Evolutionary conservation across 495 filamentous ascomycete genomes (phyloP), one percentile per base, ranked within the genome.

Genomic region (Usnea hakonensis): DNA sequence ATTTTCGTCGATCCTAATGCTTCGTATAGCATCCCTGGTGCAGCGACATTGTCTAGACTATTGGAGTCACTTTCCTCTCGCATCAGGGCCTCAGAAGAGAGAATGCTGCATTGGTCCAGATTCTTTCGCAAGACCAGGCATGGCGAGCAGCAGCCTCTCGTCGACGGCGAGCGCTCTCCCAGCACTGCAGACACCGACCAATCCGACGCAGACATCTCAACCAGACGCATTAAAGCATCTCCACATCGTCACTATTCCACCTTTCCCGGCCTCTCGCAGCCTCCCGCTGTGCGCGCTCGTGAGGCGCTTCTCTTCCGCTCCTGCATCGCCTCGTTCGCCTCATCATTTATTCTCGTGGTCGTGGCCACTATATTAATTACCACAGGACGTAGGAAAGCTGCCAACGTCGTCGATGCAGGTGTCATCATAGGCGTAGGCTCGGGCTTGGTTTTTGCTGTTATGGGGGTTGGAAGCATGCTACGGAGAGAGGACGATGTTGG

Each of bases 331-430:
- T 74, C 74, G 32, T 84, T 81, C 57, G 62, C 64, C 9, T 73
- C 73, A 0, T 72, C 83, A 0, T 76, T 78, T 35, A 57, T 82
- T n/a, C 74, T 89, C 13, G 74, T 87, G 32, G 61, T 74, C 58
- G 71, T 87, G 30, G 79, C 83, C 1, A 73, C 72, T 11, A 66
- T 83, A 9, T 74, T 88, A 6, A 77, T 83, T 55, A 65, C 71
- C 5, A 83, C 84, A 8, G 82, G 83, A 5, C 73, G 76, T 5
- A 78, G 79, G 59, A 80, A 77, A 68, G 72, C 80, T 58, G 71
- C 74, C 2, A 69, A 80, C 48, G 79, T 84, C 64, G 85, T 87
- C 6, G 84, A 87, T 61, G 78, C 77, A 2, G 86, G 83, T 26
- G 83, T 84, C 35, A 75, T 84, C 10, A 69, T 83, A 23, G 84